Conservation (phyloP, 345 rosid species). For the Eutrema japonicum region DNA sequence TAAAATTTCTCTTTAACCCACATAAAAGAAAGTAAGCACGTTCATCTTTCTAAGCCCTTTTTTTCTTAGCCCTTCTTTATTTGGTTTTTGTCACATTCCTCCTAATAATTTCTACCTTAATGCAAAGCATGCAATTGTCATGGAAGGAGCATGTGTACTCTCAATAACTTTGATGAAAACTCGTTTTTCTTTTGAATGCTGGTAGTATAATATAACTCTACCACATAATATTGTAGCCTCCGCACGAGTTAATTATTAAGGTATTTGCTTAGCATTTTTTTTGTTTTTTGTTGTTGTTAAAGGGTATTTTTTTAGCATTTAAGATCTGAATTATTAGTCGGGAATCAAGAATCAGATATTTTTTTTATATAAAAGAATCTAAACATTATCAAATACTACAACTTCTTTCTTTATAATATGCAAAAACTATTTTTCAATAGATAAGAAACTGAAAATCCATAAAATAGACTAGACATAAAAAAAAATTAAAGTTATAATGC, state of each 20-base stretch:
- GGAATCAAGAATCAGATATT: neutral
- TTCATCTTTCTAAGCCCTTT: constrained; percentile 37
- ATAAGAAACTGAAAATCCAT: neutral
- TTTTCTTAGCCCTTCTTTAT: constrained; percentile 28
- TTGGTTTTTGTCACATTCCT: constrained; percentile 15
- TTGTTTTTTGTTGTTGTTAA: too few relatives aligned
- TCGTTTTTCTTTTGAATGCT: neutral
- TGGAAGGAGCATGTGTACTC: constrained; percentile 6
- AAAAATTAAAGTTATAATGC: neutral
- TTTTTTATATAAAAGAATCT: neutral
- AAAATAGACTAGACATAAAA: neutral
- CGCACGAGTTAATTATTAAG: neutral
- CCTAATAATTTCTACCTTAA: constrained; percentile 31
- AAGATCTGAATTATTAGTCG: neutral
- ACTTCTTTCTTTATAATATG: neutral
- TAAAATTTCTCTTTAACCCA: constrained; percentile 32
- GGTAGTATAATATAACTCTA: neutral
- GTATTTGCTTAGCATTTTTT: neutral
- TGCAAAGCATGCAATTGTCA: constrained; percentile 27
- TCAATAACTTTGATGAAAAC: constrained; percentile 19
- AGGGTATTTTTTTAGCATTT: neutral
- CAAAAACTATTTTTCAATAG: neutral
- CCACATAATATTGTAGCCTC: neutral
- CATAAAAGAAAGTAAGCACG: constrained; percentile 31
- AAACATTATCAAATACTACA: neutral